phyloP scores from a whole-genome alignment of 2,329 filamentous ascomycete species.

The Ascochyta lentis region DNA sequence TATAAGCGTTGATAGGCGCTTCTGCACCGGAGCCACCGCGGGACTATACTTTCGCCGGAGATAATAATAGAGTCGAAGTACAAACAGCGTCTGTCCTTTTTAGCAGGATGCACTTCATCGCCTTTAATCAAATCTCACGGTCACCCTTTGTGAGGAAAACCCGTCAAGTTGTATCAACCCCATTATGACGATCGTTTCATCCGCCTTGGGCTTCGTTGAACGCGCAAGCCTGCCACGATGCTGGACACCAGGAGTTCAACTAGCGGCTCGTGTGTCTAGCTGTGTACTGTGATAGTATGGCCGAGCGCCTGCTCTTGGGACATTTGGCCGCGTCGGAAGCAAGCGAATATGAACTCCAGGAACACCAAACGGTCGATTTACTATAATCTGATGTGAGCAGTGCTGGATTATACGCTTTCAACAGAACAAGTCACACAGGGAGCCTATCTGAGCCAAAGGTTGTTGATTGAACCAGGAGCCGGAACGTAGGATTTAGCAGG shows the following conservation, averaged over 20 bases:
- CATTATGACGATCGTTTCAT: neutral
- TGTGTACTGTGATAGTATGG: conserved; percentile 7
- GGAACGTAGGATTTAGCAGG: too few species aligned
- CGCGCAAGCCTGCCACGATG: neutral
- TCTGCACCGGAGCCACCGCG: conserved; percentile 7
- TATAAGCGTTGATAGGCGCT: too few species aligned
- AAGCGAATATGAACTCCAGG: too few species aligned
- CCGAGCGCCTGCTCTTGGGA: too few species aligned
- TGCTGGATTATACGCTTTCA: too few species aligned
- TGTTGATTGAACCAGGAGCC: too few species aligned
- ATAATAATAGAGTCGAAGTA: neutral
- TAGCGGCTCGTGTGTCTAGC: neutral
- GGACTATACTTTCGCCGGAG: too few species aligned
- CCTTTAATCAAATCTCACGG: conserved; percentile 4
- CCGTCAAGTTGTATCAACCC: neutral
- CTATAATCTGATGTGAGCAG: too few species aligned
- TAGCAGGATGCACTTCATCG: conserved; percentile 10
- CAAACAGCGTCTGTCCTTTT: conserved; percentile 11
- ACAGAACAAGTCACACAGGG: too few species aligned
- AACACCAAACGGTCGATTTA: too few species aligned
- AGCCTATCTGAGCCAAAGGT: too few species aligned
- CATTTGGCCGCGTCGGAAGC: too few species aligned
- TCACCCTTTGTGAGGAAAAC: conserved; percentile 12
- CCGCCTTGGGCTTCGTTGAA: neutral
- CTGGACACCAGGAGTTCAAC: neutral